Base-by-base conservation (phyloP, 345 rosid genomes). In the Garcia nutans region DNA sequence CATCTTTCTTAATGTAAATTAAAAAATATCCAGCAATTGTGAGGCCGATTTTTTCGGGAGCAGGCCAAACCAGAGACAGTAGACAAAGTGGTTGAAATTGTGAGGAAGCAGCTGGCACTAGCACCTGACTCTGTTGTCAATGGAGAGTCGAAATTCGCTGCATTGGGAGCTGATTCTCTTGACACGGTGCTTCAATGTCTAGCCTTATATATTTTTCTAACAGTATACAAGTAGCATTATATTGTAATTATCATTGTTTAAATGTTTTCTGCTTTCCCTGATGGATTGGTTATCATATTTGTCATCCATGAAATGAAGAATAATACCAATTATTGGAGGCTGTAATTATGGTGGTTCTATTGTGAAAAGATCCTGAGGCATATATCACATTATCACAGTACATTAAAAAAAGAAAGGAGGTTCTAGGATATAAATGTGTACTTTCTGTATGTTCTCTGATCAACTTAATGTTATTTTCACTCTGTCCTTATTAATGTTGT, bases 81-180 rank as follows among this genome's bases (percentile, higher is more conserved):
- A 66, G 23, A 68, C 10, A 86, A 74, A 80, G 91, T 84, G 23
- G 77, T 84, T 73, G 62, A 73, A 45, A 84, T 88, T 55, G 87
- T 86, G 74, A 84, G 68, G 88, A 83, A 88, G 83, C 86, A 88
- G 72, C 64, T 86, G 71, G 89, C 88, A 26, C 65, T 86, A 31
- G 75, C 87, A 54, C 80, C 72, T 10, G 88, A 74, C 24, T 20
- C 82, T 72, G 10, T 65, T 6, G 81, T 86, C 12, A 76, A 77
- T 41, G 88, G 84, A 71, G 89, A 85, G 8, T 86, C 87, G n/a
- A 86, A 84, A 73, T 88, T 88, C 15, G 22, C 80, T 60, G 77
- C 77, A 33, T 86, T 86, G 24, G 89, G 88, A 68, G 87, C 89
- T 52, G 89, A 84, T 77, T 85, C 88, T 65, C 89, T 86, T 17